Base-by-base conservation (phyloP, 1,139 yeast genomes). In the Pichia sp. region DNA sequence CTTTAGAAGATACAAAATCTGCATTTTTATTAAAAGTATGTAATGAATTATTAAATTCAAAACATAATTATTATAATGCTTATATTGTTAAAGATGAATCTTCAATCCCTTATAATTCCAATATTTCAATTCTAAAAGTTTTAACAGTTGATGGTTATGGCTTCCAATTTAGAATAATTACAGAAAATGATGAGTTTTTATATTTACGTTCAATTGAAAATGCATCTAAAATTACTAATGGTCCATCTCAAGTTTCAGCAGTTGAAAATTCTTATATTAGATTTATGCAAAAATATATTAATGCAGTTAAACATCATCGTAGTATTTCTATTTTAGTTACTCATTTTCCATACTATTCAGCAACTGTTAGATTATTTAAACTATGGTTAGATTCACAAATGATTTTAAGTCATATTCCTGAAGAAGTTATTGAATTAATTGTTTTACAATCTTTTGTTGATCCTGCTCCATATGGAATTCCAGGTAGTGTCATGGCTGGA, bases 91-190 rank as follows among this genome's bases (percentile, higher is more conserved):
- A 78, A 40, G 89, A 83, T 54, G 78, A 76, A 37, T 56, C 52
- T 10, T 65, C 77, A 5, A 70, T 83, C 48, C 89, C 91, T 3
- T 80, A 76, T 54, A 80, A 80, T 55, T 25, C 41, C 5, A 66
- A 70, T 40, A 67, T 81, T 23, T 70, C 77, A 0, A 68, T 79
- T 22, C 64, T 87, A 49, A 76, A 80, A 45, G 65, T 88, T 23
- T 70, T 85, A 46, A 77, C 94, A 0, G 94, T 95, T 3, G 93
- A 85, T 49, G 96, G 97, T 1, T 88, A 64, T 59, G 94, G 94
- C 1, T 89, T 86, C 68, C 74, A 72, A 52, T 63, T 87, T 35
- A 71, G 89, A 50, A 78, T 87, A 4, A 64, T 81, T 33, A 80
- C 93, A 0, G 95, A 86, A 59, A 74, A 91, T 57, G 96, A 88